Conservation (phyloP, 2,329 filamentous ascomycete genomes). For the Orbilia blumenaviensis region DNA sequence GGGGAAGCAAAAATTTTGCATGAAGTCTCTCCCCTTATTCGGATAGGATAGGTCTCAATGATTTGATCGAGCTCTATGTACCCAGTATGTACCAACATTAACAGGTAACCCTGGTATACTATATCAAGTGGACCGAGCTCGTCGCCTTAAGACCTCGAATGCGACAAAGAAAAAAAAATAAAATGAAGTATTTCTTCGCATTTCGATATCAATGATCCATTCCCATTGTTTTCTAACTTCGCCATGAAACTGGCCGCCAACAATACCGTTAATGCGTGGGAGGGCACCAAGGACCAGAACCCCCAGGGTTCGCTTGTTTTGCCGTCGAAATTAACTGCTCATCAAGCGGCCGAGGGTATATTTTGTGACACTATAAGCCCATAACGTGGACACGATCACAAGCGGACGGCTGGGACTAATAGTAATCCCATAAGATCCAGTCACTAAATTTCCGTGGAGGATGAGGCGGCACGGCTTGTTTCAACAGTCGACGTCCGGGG, state of each 20-base stretch:
- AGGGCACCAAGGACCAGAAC: background rate
- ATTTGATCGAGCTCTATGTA: slow-evolving; percentile 18
- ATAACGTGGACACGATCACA: slow-evolving; percentile 27
- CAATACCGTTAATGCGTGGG: background rate
- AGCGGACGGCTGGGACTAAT: slow-evolving; percentile 15
- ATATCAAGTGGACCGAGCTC: slow-evolving; percentile 24
- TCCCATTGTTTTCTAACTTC: background rate
- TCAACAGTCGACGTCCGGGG: slow-evolving; percentile 31
- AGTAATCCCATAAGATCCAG: slow-evolving; percentile 31
- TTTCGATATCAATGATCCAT: slow-evolving; percentile 3
- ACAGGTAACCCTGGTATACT: background rate
- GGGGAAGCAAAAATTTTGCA: slow-evolving; percentile 50
- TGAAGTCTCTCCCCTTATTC: slow-evolving; percentile 30
- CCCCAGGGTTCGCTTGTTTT: slow-evolving; percentile 40
- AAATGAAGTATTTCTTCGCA: background rate
- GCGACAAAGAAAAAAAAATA: background rate
- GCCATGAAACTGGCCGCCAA: background rate
- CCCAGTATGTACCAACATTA: too few relatives aligned
- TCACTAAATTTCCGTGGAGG: slow-evolving; percentile 46
- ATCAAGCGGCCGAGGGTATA: slow-evolving; percentile 32
- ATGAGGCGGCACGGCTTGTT: slow-evolving; percentile 42
- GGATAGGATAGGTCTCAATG: slow-evolving; percentile 1
- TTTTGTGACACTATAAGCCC: slow-evolving; percentile 21
- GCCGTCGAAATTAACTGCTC: slow-evolving; percentile 52
- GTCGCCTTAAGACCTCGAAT: slow-evolving; percentile 19